These are phyloP conservation scores for Blastosporella zonata DNA, from an alignment of 1,284 basidiomycete genomes.

Conservation along the genomic window DNA sequence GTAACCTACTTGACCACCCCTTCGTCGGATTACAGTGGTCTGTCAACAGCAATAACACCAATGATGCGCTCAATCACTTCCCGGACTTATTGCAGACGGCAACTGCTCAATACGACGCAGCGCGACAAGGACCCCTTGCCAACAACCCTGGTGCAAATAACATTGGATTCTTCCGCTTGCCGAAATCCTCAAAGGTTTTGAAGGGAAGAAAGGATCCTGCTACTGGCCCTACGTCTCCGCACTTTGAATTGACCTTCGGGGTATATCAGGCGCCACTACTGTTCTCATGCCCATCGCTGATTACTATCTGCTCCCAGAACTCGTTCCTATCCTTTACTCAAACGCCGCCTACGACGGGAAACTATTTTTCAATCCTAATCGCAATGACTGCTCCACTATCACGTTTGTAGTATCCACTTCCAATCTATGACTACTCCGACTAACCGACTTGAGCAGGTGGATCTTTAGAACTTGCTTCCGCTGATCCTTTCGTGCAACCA, in stretches of 20 bases:
- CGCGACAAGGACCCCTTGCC: conserved; percentile 25
- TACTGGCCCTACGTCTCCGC: conserved; percentile 26
- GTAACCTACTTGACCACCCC: conserved; percentile 38
- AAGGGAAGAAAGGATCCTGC: conserved; percentile 25
- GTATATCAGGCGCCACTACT: conserved; percentile 18
- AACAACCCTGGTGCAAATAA: conserved; percentile 26
- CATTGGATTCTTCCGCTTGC: conserved; percentile 27
- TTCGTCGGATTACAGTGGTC: conserved; percentile 26
- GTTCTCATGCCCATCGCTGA: not conserved
- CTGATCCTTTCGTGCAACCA: conserved; percentile 33
- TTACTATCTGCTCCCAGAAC: conserved; percentile 18
- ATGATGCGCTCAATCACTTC: conserved; percentile 25
- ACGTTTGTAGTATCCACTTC: conserved; percentile 20
- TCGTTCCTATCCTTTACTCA: conserved; percentile 19
- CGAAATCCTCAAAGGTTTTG: conserved; percentile 23
- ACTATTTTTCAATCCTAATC: conserved; percentile 26
- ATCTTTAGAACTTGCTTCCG: conserved; percentile 25
- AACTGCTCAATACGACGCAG: conserved; percentile 21
- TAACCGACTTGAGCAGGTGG: conserved; percentile 21
- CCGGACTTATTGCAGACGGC: conserved; percentile 16
- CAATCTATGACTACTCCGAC: not conserved
- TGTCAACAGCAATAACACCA: conserved; percentile 23
- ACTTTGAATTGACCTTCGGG: conserved; percentile 29
- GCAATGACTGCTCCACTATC: conserved; percentile 29
- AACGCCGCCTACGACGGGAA: conserved; percentile 23